Evolutionary conservation across 768 basidiomycete species (phyloP).

Genomic region (Mycena rebaudengoi): DNA sequence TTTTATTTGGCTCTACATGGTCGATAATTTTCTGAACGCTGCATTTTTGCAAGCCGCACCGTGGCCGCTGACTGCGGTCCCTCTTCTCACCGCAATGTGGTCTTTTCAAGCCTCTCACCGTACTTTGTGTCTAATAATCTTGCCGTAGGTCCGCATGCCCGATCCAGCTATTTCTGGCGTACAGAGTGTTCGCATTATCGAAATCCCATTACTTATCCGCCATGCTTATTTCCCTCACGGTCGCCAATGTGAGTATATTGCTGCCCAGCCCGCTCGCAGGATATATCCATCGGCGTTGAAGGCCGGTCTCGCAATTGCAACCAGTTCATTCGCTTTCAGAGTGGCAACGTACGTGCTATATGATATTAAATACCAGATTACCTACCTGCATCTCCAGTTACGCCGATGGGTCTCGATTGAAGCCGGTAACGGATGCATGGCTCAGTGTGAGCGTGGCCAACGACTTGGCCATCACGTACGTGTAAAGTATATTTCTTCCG

Average conservation of each 20-base stretch:
- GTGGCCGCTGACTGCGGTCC: conserved; percentile 25
- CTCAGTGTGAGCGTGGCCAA: conserved; percentile 4
- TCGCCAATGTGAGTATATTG: not conserved
- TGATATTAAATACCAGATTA: not conserved
- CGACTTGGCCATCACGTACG: conserved; percentile 19
- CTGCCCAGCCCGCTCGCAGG: too few species aligned
- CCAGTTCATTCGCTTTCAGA: not conserved
- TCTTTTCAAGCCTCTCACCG: not conserved
- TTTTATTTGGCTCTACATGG: conserved; percentile 26
- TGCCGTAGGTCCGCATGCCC: conserved; percentile 17
- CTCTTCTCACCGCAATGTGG: conserved; percentile 17
- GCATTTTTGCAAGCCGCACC: conserved; percentile 16
- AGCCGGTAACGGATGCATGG: conserved; percentile 3
- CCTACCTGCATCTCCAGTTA: not conserved
- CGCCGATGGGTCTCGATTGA: not conserved
- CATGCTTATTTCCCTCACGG: not conserved
- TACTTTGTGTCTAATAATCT: not conserved
- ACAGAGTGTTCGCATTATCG: conserved; percentile 1
- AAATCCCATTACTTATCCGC: not conserved
- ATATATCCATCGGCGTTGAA: not conserved
- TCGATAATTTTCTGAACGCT: conserved; percentile 25
- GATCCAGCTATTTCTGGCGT: conserved; percentile 11
- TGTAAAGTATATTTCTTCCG: not conserved
- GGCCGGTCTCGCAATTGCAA: not conserved
- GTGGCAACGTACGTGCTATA: not conserved